Base-by-base conservation (phyloP, 2,329 filamentous ascomycete species). In the Exophiala sideris region DNA sequence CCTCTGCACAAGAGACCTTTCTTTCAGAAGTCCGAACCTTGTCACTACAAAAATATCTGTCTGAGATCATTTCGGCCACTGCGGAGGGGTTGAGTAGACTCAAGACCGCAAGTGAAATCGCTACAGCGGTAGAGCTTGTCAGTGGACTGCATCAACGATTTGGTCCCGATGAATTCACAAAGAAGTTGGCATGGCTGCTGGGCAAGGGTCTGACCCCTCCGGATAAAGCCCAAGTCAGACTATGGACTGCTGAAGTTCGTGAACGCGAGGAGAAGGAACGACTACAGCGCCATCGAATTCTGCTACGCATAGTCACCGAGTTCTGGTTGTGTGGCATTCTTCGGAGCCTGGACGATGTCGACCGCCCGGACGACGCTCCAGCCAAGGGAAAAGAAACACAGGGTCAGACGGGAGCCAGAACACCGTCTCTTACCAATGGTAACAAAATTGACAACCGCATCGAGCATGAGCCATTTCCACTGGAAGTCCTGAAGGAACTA, bases 191-290 rank as follows among this genome's bases (percentile, higher is more conserved):
- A 67, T 97, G 92, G 92, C 80, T 95, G 46, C 80, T 97, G 46
- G 92, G 91, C 52, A 89, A 92, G 65, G 92, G 91, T 32, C 82
- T 97, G 76, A 89, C 88, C 53, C 94, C 90, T 10, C 91, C 92
- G 4, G 92, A 97, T 69, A 95, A 89, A 74, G 83, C 85, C 57
- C 80, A 84, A 57, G 74, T 97, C 62, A 97, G 96, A 73, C 79
- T 80, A 1, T 77, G 96, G 61, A 76, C 86, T 5, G 81, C 84
- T 34, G 94, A 99, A 64, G 82, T 91, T 29, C 88, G 89, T 48
- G 95, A 99, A 70, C 88, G 90, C 62, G 94, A 99, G 71, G 94
- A 99, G 73, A 96, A 96, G 71, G 94, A 99, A 57, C 87, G 94
- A 5, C 78, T 97, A 38, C 81, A 84, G 32, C 84, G 94, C 50